A percentile compares a stretch with the other conserved stretches of the same genome.
Evolutionary conservation across 106 monocot species (phyloP).

Genomic region (Apostasia ramifera): DNA sequence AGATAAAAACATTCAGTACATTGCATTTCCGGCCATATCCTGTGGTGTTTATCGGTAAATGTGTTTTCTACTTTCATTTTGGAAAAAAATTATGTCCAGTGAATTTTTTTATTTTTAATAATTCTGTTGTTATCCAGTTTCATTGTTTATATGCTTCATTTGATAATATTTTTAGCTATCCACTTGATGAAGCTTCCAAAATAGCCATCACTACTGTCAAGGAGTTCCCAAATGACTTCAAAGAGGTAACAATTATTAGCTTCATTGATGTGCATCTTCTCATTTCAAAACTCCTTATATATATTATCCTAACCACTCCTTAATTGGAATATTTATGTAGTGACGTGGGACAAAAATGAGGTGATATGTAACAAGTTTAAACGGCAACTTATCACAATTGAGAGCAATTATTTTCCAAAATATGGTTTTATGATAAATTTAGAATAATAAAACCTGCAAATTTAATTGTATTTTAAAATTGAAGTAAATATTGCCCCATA

Average conservation of each 20-base stretch:
- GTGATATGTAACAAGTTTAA: too few species aligned
- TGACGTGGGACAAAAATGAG: too few species aligned
- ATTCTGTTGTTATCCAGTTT: background rate
- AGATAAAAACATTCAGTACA: constrained; percentile 79
- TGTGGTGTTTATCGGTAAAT: constrained; percentile 88
- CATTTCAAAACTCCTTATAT: background rate
- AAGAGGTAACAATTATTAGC: constrained; percentile 43
- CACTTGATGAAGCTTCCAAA: constrained; percentile 65
- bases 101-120: background rate
- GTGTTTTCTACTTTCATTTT: background rate
- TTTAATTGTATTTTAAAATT: too few species aligned
- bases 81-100: background rate
- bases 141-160: constrained; percentile 1
- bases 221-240: constrained; percentile 66
- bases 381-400: too few species aligned
- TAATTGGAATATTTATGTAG: background rate
- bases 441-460: too few species aligned
- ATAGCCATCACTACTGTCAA: constrained; percentile 67
- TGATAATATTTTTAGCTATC: constrained; percentile 44
- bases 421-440: too few species aligned
- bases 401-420: too few species aligned
- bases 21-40: constrained; percentile 96
- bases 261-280: background rate
- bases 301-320: background rate
- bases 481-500: too few species aligned